A percentile compares a stretch with the other conserved stretches of the same genome.
Conservation (phyloP, 768 basidiomycete species). For the Ephemerocybe angulata region DNA sequence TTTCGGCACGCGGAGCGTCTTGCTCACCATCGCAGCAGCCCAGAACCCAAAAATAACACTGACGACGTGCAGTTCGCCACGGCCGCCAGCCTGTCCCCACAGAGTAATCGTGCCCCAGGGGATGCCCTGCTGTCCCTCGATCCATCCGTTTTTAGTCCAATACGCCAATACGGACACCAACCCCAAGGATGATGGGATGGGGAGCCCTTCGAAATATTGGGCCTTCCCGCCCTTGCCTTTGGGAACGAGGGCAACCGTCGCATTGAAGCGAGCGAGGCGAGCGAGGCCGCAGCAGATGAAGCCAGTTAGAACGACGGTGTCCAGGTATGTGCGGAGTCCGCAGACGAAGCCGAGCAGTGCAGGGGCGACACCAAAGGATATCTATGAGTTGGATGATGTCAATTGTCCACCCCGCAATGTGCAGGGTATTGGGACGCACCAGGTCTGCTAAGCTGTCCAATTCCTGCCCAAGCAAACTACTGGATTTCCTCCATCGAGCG, state of each 20-base stretch:
- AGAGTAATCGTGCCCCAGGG: conserved; percentile 71
- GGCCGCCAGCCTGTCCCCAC: conserved; percentile 68
- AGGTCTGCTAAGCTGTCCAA: conserved; percentile 95
- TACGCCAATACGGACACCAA: conserved; percentile 77
- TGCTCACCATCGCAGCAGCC: conserved; percentile 98
- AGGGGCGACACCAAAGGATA: conserved; percentile 97
- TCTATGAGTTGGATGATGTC: conserved; percentile 41
- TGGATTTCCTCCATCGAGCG: conserved; percentile 93
- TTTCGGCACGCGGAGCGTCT: conserved; percentile 88
- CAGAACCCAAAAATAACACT: conserved; percentile 77
- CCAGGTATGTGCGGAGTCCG: conserved; percentile 87
- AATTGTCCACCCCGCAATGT: conserved; percentile 1
- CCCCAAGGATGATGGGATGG: conserved; percentile 85
- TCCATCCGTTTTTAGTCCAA: conserved; percentile 84
- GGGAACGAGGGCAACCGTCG: conserved; percentile 91
- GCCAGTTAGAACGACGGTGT: conserved; percentile 78
- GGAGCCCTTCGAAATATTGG: conserved; percentile 95
- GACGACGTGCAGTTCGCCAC: conserved; percentile 82
- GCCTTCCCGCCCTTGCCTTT: conserved; percentile 85
- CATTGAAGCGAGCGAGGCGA: conserved; percentile 96
- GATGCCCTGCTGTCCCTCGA: conserved; percentile 70
- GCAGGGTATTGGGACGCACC: conserved; percentile 42
- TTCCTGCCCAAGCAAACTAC: conserved; percentile 95
- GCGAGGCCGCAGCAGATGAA: conserved; percentile 98
- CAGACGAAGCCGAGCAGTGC: conserved; percentile 89